phyloP scores from a whole-genome alignment of 805 yeast genomes.

The Komagataella pastoris region DNA sequence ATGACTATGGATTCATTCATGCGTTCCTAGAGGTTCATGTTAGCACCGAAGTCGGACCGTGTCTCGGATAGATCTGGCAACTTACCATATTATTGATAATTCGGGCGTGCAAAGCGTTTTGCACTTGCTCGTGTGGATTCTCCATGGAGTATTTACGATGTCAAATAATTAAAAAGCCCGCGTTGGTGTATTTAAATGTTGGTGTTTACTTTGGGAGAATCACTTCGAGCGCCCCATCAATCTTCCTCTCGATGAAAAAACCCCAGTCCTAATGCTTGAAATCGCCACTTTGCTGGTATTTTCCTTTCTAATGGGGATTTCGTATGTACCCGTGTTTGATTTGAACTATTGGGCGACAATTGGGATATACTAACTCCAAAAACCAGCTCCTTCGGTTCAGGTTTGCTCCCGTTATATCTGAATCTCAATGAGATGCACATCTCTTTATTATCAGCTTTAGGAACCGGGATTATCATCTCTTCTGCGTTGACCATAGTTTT shows the following conservation, averaged over 20 bases:
- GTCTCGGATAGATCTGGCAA: constrained; percentile 6
- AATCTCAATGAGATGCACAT: constrained; percentile 15
- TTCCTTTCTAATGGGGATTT: constrained; percentile 2
- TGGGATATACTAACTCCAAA: background rate
- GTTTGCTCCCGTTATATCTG: constrained; percentile 14
- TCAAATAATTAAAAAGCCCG: background rate
- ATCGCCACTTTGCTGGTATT: background rate
- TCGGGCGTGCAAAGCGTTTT: constrained; percentile 60
- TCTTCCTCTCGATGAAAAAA: too few species aligned
- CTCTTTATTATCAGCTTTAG: constrained; percentile 30
- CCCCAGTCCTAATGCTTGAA: background rate
- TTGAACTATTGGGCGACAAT: background rate
- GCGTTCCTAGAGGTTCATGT: constrained; percentile 31
- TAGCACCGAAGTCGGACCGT: background rate
- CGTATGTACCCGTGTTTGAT: background rate
- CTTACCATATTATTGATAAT: constrained; percentile 67
- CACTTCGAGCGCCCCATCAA: too few species aligned
- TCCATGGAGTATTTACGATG: constrained; percentile 35
- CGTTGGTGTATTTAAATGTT: background rate
- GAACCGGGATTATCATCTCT: constrained; percentile 49
- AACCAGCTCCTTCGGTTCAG: constrained; percentile 14
- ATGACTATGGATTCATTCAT: constrained; percentile 58
- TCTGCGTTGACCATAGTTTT: constrained; percentile 45
- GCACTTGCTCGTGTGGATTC: constrained; percentile 78
- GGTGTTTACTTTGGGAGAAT: background rate